A percentile compares a stretch with the other conserved stretches of the same genome.
phyloP scores from a whole-genome alignment of 331 rosid genomes.

The Cydonia oblonga region DNA sequence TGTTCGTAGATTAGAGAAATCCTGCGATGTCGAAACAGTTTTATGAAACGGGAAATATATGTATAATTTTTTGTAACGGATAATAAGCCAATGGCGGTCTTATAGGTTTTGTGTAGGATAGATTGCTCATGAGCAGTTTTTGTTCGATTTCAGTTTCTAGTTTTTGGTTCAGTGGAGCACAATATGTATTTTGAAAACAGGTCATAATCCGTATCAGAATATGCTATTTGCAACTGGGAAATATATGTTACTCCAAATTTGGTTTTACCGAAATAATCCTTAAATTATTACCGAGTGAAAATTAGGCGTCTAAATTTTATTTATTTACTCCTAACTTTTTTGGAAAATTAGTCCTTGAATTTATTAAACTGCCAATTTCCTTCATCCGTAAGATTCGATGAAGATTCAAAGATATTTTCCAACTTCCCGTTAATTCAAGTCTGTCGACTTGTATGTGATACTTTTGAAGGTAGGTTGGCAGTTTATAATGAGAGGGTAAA shows the following conservation, averaged over 20 bases:
- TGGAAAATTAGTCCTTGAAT: not conserved
- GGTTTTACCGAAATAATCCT: not conserved
- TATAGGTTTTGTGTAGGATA: not conserved
- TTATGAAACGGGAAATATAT: not conserved
- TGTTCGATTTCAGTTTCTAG: not conserved
- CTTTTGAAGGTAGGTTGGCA: too few species aligned
- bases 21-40: not conserved
- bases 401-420: not conserved
- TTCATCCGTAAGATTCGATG: not conserved
- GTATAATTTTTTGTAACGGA: slow-evolving; percentile 5
- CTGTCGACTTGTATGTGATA: not conserved
- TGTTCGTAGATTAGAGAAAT: not conserved
- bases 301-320: too few species aligned
- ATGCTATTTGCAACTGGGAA: not conserved
- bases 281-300: not conserved
- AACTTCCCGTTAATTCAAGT: not conserved
- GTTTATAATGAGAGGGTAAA: too few species aligned
- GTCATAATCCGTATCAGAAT: too few species aligned
- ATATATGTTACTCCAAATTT: too few species aligned
- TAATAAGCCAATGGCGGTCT: not conserved
- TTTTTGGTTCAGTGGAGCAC: not conserved
- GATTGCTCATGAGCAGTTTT: not conserved
- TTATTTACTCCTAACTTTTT: too few species aligned
- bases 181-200: not conserved
- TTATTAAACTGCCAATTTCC: not conserved